Base-by-base conservation (phyloP, 208 protist species). In the Trypanosoma brucei region DNA sequence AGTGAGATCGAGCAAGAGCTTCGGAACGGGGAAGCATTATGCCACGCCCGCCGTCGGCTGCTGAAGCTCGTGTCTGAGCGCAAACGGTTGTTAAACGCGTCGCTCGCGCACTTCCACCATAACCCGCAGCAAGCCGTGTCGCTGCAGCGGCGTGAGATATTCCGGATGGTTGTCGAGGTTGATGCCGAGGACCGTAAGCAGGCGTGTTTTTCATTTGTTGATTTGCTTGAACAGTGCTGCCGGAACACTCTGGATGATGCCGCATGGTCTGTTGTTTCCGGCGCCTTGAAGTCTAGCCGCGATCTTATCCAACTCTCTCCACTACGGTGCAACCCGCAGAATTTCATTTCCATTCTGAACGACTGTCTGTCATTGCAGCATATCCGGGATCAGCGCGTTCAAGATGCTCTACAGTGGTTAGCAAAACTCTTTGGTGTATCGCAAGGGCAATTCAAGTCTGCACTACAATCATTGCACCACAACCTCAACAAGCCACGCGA, bases 401-500 rank as follows among this genome's bases (percentile, higher is more conserved):
- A 79, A 39, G 78, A 91, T 57, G 65, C 86, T 33, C 65, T 91
- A 57, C 59, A 76, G 54, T 76, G 72, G 53, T 75, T 91, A 35
- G 61, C 76, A 6, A 50, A 62, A 14, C 68, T 91, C 11, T 87
- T 84, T 55, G 55, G 64, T 13, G 71, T 87, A 7, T 69, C 72
- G 0, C 52, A 58, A 3, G 35, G 60, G 14, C 59, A 83, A 36
- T 77, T 78, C 55, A 74, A 78, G 56, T 67, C 77, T 51, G 68
- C 74, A 68, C 73, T 91, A 22, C 61, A 71, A 3, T 76, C 60
- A 38, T 53, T 76, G 61, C 78, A 81, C 61, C 75, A 77, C 35
- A 37, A 48, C 55, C 62, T 85, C 14, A 68, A 72, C 6, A 68
- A 72, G 59, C 69, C 76, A n/a, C 76, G 80, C 57, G 79, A 85